Conservation (phyloP, 441 rosid species). For the Pelargonium cotyledonis region DNA sequence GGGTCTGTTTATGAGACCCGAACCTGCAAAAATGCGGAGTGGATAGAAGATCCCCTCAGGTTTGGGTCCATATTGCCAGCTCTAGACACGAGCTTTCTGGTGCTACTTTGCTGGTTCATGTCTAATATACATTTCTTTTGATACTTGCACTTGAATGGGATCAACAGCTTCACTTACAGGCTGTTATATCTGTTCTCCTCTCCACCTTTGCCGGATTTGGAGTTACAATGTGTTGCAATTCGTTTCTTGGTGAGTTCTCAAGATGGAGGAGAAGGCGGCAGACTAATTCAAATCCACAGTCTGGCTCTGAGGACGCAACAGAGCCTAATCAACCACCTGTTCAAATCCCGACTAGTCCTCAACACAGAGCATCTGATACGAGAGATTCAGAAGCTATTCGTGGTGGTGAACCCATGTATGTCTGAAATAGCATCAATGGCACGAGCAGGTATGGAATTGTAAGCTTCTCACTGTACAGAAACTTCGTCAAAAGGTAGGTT, state of each 20-base stretch:
- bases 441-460: no score
- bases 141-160: slow-evolving; percentile 16
- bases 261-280: slow-evolving; percentile 33
- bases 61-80: no score
- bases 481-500: no score
- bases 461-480: neutral
- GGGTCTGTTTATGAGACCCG: no score
- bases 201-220: slow-evolving; percentile 80
- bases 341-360: slow-evolving; percentile 20
- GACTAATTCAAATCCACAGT: slow-evolving; percentile 25
- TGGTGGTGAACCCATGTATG: neutral
- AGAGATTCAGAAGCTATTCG: neutral
- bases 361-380: slow-evolving; percentile 18
- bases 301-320: slow-evolving; percentile 14
- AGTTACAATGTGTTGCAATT: slow-evolving; percentile 53
- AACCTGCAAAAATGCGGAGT: no score
- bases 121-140: neutral
- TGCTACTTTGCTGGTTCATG: neutral
- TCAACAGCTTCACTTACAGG: slow-evolving; percentile 60
- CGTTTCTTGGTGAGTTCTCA: slow-evolving; percentile 38
- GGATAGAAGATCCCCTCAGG: no score
- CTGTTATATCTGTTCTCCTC: slow-evolving; percentile 58
- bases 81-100: slow-evolving; percentile 3
- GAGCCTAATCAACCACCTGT: slow-evolving; percentile 24
- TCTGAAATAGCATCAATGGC: neutral